These are phyloP conservation scores for Bryoglossum gracile DNA, from an alignment of 495 filamentous ascomycete species.

Conservation along the genomic window DNA sequence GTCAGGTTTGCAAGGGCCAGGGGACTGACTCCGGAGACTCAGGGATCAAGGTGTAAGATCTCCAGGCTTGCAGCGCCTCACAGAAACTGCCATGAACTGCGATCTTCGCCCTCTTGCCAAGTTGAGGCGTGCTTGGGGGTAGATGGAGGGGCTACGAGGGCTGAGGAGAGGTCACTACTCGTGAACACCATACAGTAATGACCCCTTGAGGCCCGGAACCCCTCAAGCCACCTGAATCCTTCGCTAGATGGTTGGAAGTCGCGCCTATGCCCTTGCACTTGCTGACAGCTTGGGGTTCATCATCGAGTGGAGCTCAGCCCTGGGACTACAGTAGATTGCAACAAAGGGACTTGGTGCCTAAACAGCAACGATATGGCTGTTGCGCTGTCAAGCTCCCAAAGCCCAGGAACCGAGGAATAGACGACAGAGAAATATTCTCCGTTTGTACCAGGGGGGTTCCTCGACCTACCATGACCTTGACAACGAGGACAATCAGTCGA, in stretches of 20 bases:
- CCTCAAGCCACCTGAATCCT: constrained; percentile 17
- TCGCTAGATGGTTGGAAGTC: constrained; percentile 8
- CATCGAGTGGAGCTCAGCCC: too few relatives aligned
- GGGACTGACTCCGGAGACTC: constrained; percentile 14
- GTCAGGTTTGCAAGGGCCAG: constrained; percentile 21
- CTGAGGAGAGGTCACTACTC: too few relatives aligned
- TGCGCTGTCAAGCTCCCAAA: constrained; percentile 19
- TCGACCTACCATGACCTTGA: constrained; percentile 8
- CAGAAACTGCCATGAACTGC: constrained; percentile 24
- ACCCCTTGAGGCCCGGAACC: too few relatives aligned
- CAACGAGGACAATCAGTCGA: constrained; percentile 5
- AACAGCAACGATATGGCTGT: constrained; percentile 21
- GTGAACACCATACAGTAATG: too few relatives aligned
- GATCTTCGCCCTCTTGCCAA: constrained; percentile 21
- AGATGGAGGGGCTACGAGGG: too few relatives aligned
- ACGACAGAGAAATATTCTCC: constrained; percentile 8
- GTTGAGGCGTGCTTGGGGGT: constrained; percentile 13
- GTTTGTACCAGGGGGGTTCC: constrained; percentile 18
- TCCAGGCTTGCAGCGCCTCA: constrained; percentile 26
- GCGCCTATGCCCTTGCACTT: constrained; percentile 4
- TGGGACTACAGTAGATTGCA: too few relatives aligned
- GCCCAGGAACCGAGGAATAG: neutral
- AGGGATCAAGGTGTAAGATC: constrained; percentile 24
- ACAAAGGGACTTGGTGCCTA: constrained; percentile 20
- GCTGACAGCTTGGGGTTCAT: constrained; percentile 3